Evolutionary conservation across 1,139 yeast species (phyloP).

Genomic region (Oligophagozyma castellii): DNA sequence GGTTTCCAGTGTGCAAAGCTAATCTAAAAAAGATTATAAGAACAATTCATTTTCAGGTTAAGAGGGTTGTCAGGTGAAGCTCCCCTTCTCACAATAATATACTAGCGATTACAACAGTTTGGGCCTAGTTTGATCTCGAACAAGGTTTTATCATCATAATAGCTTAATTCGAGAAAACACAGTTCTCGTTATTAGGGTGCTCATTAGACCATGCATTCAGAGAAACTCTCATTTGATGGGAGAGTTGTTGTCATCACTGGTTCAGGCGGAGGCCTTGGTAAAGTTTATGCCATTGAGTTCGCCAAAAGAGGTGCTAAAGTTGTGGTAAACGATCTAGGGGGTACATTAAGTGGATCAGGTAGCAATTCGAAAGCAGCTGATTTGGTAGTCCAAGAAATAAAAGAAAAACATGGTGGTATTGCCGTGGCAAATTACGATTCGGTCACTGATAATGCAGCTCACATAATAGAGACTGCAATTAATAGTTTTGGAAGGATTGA

Average conservation of each 20-base stretch:
- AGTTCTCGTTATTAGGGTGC: too few relatives aligned
- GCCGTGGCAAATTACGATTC: conserved; percentile 95
- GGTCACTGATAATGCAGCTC: conserved; percentile 70
- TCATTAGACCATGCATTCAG: too few relatives aligned
- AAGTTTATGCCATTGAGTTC: conserved; percentile 71
- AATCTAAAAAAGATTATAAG: too few relatives aligned
- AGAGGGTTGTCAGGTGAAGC: too few relatives aligned
- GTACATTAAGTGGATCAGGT: conserved; percentile 61
- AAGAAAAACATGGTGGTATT: conserved; percentile 47
- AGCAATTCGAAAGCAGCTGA: conserved; percentile 67
- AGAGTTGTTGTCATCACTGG: conserved; percentile 90
- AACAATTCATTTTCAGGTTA: too few relatives aligned
- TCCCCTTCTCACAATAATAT: too few relatives aligned
- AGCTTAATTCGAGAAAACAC: background rate
- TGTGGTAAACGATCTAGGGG: conserved; percentile 85
- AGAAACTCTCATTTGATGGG: conserved; percentile 38
- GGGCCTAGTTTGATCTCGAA: conserved; percentile 1
- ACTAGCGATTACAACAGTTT: too few relatives aligned
- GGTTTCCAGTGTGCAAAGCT: too few relatives aligned
- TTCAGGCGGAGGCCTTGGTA: conserved; percentile 96
- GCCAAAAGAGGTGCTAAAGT: conserved; percentile 90
- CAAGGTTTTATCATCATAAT: background rate
- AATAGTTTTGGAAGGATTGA: conserved; percentile 83
- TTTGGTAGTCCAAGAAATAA: conserved; percentile 75
- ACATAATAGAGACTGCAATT: conserved; percentile 76